phyloP scores from a whole-genome alignment of 495 filamentous ascomycete species.

The Annulohypoxylon nitens region DNA sequence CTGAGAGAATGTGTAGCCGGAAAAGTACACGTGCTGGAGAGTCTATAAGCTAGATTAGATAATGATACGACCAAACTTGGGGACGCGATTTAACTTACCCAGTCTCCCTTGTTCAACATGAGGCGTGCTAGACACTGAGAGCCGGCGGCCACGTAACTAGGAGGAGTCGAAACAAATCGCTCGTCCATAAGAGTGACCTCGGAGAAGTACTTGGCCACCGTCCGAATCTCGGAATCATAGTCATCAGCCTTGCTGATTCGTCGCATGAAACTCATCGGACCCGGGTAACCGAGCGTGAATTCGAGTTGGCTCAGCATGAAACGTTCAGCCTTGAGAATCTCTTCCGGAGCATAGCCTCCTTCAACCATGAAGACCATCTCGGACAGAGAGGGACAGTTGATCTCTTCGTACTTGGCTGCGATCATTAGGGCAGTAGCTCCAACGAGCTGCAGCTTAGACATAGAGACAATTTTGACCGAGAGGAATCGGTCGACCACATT shows the following conservation, averaged over 20 bases:
- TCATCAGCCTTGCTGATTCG: slow-evolving; percentile 99
- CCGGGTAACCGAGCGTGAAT: slow-evolving; percentile 96
- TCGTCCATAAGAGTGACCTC: slow-evolving; percentile 98
- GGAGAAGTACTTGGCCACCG: slow-evolving; percentile 97
- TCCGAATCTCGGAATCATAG: slow-evolving; percentile 95
- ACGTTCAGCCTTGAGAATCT: slow-evolving; percentile 96
- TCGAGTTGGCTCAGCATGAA: slow-evolving; percentile 98
- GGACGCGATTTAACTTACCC: slow-evolving; percentile 73
- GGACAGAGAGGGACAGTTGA: slow-evolving; percentile 92
- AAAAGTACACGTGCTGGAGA: slow-evolving; percentile 87
- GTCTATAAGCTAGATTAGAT: slow-evolving; percentile 64
- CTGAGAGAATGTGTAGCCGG: slow-evolving; percentile 89
- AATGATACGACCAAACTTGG: slow-evolving; percentile 36
- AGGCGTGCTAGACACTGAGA: slow-evolving; percentile 93
- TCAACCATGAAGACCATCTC: slow-evolving; percentile 99
- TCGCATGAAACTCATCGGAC: slow-evolving; percentile 97
- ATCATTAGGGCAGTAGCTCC: slow-evolving; percentile 96
- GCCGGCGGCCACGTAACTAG: slow-evolving; percentile 91
- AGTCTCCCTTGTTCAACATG: slow-evolving; percentile 88
- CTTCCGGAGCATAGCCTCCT: slow-evolving; percentile 85
- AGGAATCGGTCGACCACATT: slow-evolving; percentile 98
- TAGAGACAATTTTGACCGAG: slow-evolving; percentile 91
- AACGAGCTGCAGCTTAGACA: slow-evolving; percentile 95
- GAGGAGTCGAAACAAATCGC: slow-evolving; percentile 89
- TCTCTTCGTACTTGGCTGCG: slow-evolving; percentile 98